These are phyloP conservation scores for Xylariaceae sp. DNA, from an alignment of 2,329 filamentous ascomycete genomes.

Conservation along the genomic window DNA sequence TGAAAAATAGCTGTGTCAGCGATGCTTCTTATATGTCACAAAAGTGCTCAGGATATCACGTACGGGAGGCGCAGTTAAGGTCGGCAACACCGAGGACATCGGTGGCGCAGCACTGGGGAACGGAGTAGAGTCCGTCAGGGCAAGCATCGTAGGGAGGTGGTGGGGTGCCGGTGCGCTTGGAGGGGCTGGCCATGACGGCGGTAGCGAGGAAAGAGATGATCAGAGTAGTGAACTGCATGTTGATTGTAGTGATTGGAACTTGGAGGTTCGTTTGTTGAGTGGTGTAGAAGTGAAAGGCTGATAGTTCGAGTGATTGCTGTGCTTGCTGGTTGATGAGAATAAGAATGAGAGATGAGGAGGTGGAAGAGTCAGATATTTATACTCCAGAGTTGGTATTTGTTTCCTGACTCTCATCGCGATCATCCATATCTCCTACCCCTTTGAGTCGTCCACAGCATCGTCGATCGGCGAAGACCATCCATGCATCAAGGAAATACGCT, in stretches of 20 bases:
- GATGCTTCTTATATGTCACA: background rate
- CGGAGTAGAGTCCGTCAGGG: constrained; percentile 49
- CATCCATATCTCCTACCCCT: background rate
- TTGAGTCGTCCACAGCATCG: background rate
- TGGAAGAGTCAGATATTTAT: constrained; percentile 34
- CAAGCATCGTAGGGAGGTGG: constrained; percentile 53
- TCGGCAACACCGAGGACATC: constrained; percentile 57
- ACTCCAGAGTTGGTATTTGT: constrained; percentile 17
- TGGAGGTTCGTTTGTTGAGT: constrained; percentile 27
- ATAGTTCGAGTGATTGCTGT: constrained; percentile 23
- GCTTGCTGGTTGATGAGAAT: constrained; percentile 29
- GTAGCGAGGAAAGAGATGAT: constrained; percentile 38
- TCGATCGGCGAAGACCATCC: background rate
- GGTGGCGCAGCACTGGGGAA: constrained; percentile 65
- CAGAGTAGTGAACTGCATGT: constrained; percentile 39
- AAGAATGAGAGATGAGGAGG: constrained; percentile 23
- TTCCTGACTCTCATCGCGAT: background rate
- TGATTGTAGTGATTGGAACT: constrained; percentile 29
- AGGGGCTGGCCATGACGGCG: constrained; percentile 36
- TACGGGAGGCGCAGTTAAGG: constrained; percentile 56
- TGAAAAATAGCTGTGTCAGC: constrained; percentile 18
- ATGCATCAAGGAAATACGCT: constrained; percentile 7
- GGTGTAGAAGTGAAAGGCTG: constrained; percentile 25
- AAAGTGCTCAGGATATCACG: constrained; percentile 6
- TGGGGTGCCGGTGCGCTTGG: constrained; percentile 23